These are phyloP conservation scores for Trypanosoma melophagium DNA, from an alignment of 208 protist genomes.

Conservation along the genomic window DNA sequence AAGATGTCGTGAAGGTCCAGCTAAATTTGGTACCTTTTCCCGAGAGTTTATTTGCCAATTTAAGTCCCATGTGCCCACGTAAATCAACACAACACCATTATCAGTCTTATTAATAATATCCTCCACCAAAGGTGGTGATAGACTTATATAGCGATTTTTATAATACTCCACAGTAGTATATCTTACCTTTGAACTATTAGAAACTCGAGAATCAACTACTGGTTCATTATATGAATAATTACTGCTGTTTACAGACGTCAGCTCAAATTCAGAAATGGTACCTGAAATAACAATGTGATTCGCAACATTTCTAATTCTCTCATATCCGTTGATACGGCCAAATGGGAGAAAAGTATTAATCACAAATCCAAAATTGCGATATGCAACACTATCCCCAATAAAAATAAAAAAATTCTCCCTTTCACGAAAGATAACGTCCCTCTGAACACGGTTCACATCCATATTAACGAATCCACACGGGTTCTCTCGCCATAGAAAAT, in stretches of 20 bases:
- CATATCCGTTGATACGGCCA: neutral
- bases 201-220: neutral
- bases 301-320: neutral
- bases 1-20: neutral
- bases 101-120: neutral
- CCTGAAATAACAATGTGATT: slow-evolving; percentile 1
- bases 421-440: neutral
- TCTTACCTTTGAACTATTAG: neutral
- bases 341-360: slow-evolving; percentile 3
- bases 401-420: neutral
- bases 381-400: slow-evolving; percentile 1
- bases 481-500: slow-evolving; percentile 8
- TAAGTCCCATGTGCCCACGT: slow-evolving; percentile 13
- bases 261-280: slow-evolving; percentile 1
- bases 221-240: neutral
- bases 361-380: slow-evolving; percentile 2
- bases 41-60: slow-evolving; percentile 7
- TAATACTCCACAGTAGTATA: neutral
- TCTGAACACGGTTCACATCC: neutral
- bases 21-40: neutral
- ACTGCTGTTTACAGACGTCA: neutral
- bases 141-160: slow-evolving; percentile 1
- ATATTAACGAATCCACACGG: neutral
- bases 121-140: neutral
- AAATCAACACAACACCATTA: slow-evolving; percentile 3